phyloP scores from a whole-genome alignment of 805 yeast species.

The Cyberlindnera maritima region DNA sequence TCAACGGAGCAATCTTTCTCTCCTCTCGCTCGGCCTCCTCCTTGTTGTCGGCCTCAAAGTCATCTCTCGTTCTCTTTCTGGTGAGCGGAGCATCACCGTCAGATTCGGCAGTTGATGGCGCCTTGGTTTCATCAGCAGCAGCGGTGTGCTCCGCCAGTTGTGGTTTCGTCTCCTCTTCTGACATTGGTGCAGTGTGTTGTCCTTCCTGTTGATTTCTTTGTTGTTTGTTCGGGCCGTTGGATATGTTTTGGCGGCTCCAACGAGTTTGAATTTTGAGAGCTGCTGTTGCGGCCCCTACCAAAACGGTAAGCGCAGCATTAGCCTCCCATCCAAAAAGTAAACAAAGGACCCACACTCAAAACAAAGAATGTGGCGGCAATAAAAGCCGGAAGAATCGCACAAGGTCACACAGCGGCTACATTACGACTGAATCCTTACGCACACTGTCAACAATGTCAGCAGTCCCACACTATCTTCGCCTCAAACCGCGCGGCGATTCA shows the following conservation, averaged over 20 bases:
- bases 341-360: not conserved
- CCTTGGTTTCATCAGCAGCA: not conserved
- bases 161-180: slow-evolving; percentile 1
- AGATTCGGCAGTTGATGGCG: not conserved
- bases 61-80: slow-evolving; percentile 30
- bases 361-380: too few species aligned
- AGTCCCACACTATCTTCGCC: slow-evolving; percentile 37
- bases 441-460: slow-evolving; percentile 9
- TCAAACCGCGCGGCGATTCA: slow-evolving; percentile 32
- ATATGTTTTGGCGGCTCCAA: too few species aligned
- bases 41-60: slow-evolving; percentile 22
- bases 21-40: slow-evolving; percentile 13
- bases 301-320: not conserved
- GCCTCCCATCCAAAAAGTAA: not conserved
- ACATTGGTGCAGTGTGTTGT: not conserved
- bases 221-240: too few species aligned
- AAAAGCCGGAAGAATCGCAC: too few species aligned
- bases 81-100: slow-evolving; percentile 12
- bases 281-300: too few species aligned
- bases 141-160: not conserved
- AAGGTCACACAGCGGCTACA: not conserved
- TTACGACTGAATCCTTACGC: too few species aligned
- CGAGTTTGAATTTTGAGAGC: too few species aligned
- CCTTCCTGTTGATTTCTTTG: too few species aligned
- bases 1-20: slow-evolving; percentile 20